Conservation (phyloP, 768 basidiomycete species). For the Leccinum longicurvipes region DNA sequence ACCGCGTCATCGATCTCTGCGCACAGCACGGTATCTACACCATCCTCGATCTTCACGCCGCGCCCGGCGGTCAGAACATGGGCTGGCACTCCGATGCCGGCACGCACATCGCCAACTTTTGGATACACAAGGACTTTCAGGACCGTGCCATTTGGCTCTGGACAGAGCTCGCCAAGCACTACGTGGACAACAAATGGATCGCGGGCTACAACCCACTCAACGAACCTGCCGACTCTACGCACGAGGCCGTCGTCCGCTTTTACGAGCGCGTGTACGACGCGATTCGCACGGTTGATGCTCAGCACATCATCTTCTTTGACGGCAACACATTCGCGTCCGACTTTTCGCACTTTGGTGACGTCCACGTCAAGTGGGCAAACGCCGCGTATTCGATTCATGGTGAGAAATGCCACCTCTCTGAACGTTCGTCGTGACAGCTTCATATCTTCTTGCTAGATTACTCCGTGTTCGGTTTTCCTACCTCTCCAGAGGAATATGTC, state of each 20-base stretch:
- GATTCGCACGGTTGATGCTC: constrained; percentile 65
- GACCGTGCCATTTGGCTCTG: constrained; percentile 77
- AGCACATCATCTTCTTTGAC: constrained; percentile 78
- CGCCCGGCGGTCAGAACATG: constrained; percentile 69
- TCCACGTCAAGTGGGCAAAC: constrained; percentile 61
- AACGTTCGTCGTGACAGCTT: neutral
- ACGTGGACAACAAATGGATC: constrained; percentile 76
- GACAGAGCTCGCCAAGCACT: constrained; percentile 71
- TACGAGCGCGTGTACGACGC: constrained; percentile 67
- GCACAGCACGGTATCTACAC: constrained; percentile 74
- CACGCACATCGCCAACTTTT: constrained; percentile 69
- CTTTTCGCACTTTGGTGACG: constrained; percentile 69
- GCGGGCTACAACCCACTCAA: constrained; percentile 87
- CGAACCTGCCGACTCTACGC: constrained; percentile 71
- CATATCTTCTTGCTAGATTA: constrained; percentile 19
- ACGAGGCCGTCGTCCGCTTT: constrained; percentile 60
- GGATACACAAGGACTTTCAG: constrained; percentile 84
- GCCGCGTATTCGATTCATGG: constrained; percentile 79
- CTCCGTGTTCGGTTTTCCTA: constrained; percentile 64
- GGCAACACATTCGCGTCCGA: constrained; percentile 83
- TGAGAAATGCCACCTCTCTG: too few species aligned
- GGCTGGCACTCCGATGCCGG: constrained; percentile 82
- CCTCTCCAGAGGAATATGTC: constrained; percentile 50
- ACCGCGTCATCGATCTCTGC: constrained; percentile 74
- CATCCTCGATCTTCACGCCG: constrained; percentile 78